phyloP scores from a whole-genome alignment of 1,139 yeast species.

The Hansenula anomala region DNA sequence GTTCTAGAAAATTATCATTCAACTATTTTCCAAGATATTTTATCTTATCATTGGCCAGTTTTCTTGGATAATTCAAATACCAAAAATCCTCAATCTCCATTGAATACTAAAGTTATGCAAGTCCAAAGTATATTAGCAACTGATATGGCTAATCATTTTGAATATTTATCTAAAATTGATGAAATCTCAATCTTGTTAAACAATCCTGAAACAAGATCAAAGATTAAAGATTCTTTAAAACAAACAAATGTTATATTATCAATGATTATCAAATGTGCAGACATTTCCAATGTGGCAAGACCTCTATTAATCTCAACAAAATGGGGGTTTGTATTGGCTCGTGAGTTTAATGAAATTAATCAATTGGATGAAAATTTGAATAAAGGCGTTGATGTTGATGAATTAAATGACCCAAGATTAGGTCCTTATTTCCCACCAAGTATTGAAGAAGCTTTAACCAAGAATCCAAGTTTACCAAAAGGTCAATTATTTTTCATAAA shows the following conservation, averaged over 20 bases:
- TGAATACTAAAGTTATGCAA: conserved; percentile 29
- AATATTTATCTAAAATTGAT: conserved; percentile 51
- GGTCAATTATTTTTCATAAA: conserved; percentile 86
- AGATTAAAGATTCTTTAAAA: conserved; percentile 16
- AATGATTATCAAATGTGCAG: conserved; percentile 85
- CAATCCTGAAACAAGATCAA: conserved; percentile 5
- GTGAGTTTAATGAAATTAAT: conserved; percentile 73
- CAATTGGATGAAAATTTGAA: conserved; percentile 43
- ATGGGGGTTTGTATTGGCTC: conserved; percentile 78
- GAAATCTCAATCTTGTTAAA: conserved; percentile 20
- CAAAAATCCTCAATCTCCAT: conserved; percentile 4
- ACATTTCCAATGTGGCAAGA: conserved; percentile 86
- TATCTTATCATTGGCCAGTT: conserved; percentile 61
- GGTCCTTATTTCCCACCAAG: conserved; percentile 16
- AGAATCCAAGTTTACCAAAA: conserved; percentile 49
- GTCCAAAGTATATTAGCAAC: conserved; percentile 67
- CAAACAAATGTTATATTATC: conserved; percentile 50
- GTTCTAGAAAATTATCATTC: conserved; percentile 83
- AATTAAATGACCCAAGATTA: conserved; percentile 13
- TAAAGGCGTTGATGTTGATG: conserved; percentile 14
- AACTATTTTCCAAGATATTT: conserved; percentile 60
- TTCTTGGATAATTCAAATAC: conserved; percentile 26
- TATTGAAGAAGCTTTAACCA: conserved; percentile 31
- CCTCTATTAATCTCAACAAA: conserved; percentile 70
- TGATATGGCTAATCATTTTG: conserved; percentile 89